These are phyloP conservation scores for Globisporangium paddicum DNA, from an alignment of 352 stramenopile species.

Conservation along the genomic window DNA sequence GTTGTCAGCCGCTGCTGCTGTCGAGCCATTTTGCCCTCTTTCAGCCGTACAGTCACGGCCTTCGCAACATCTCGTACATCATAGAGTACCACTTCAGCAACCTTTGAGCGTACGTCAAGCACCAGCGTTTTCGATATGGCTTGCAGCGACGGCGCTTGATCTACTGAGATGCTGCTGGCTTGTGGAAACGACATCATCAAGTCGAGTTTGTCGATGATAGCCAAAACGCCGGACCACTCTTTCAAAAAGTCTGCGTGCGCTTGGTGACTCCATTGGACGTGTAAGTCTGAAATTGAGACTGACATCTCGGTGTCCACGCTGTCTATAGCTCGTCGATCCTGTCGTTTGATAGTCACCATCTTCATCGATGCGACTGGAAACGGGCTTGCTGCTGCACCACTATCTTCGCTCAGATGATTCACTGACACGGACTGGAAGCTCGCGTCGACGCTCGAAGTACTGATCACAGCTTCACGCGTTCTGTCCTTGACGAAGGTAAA, in stretches of 20 bases:
- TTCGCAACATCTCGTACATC: slow-evolving; percentile 25
- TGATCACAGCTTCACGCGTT: not conserved
- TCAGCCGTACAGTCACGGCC: slow-evolving; percentile 15
- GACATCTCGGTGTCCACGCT: slow-evolving; percentile 23
- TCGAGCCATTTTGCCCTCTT: slow-evolving; percentile 20
- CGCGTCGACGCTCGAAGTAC: not conserved
- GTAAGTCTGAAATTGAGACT: slow-evolving; percentile 21
- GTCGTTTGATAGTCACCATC: slow-evolving; percentile 21
- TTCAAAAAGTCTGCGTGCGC: slow-evolving; percentile 25
- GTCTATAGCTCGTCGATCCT: slow-evolving; percentile 20
- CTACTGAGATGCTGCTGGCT: not conserved
- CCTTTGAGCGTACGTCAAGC: slow-evolving; percentile 22
- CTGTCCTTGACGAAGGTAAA: slow-evolving; percentile 8
- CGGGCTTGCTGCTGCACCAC: not conserved
- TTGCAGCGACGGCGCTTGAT: not conserved
- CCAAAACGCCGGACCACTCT: slow-evolving; percentile 22
- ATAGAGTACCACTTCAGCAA: slow-evolving; percentile 17
- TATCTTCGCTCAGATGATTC: slow-evolving; percentile 7
- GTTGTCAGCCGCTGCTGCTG: slow-evolving; percentile 23
- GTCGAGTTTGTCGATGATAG: slow-evolving; percentile 29
- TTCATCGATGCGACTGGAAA: slow-evolving; percentile 11
- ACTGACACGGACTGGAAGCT: slow-evolving; percentile 13
- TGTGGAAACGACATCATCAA: slow-evolving; percentile 27
- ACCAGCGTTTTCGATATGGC: slow-evolving; percentile 17
- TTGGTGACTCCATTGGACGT: slow-evolving; percentile 30